phyloP scores from a whole-genome alignment of 129 eudicot species.

The Heracleum sosnowskyi region DNA sequence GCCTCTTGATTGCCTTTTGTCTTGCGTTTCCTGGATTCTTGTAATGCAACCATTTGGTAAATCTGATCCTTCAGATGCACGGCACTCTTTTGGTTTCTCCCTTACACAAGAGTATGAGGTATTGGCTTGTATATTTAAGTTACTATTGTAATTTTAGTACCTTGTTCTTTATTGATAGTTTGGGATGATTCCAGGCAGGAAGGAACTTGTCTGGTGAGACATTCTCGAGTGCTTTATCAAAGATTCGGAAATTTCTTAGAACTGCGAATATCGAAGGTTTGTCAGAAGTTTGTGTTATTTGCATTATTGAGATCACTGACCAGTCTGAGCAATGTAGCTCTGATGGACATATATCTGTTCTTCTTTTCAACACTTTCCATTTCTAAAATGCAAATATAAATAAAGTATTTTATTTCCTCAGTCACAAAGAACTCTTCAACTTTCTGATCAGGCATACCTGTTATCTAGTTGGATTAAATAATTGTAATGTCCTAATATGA shows the following conservation, averaged over 20 bases:
- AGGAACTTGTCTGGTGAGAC: constrained; percentile 39
- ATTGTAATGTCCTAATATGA: background rate
- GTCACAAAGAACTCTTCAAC: background rate
- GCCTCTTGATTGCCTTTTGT: constrained; percentile 71
- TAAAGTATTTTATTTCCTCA: background rate
- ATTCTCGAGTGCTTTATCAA: constrained; percentile 43
- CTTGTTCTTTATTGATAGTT: constrained; percentile 4
- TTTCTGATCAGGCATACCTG: background rate
- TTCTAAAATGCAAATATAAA: background rate
- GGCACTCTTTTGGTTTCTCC: constrained; percentile 77
- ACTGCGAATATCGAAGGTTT: constrained; percentile 50
- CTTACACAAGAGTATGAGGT: constrained; percentile 79
- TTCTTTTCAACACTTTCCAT: background rate
- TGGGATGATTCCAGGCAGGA: constrained; percentile 42
- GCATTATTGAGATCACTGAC: background rate
- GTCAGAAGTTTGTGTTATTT: constrained; percentile 2
- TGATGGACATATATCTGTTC: background rate
- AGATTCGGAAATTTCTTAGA: constrained; percentile 51
- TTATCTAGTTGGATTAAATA: background rate
- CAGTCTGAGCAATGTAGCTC: background rate
- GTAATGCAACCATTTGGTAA: constrained; percentile 59
- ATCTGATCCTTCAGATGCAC: constrained; percentile 43
- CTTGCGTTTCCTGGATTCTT: constrained; percentile 77
- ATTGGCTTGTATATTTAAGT: background rate
- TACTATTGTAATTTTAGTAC: background rate